Percentiles rank a stretch among this genome's conserved stretches.
Conservation (phyloP, 352 stramenopile genomes). For the Blastocystis sp. region DNA sequence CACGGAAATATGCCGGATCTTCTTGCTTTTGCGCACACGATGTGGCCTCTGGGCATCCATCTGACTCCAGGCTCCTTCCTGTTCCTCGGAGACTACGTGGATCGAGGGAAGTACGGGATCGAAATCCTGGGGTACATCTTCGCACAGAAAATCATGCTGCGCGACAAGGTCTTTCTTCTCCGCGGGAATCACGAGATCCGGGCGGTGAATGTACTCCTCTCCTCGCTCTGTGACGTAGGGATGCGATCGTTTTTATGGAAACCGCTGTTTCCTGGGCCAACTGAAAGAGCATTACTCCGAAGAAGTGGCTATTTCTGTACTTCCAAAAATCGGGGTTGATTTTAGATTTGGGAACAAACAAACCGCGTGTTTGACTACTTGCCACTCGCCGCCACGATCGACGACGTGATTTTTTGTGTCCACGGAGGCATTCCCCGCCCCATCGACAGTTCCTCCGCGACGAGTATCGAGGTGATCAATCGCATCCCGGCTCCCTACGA, state of each 20-base stretch:
- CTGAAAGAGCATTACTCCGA: slow-evolving; percentile 75
- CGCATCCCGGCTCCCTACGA: background rate
- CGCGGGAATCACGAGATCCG: slow-evolving; percentile 65
- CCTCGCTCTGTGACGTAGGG: background rate
- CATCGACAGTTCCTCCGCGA: background rate
- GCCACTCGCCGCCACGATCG: slow-evolving; percentile 77
- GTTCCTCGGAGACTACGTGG: slow-evolving; percentile 67
- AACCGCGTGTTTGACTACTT: slow-evolving; percentile 84
- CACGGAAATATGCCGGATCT: slow-evolving; percentile 85
- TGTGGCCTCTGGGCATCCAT: slow-evolving; percentile 86
- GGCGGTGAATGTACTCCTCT: slow-evolving; percentile 65
- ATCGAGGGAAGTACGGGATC: slow-evolving; percentile 63
- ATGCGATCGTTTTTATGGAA: slow-evolving; percentile 76
- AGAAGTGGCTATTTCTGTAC: slow-evolving; percentile 70
- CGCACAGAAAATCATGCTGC: slow-evolving; percentile 63
- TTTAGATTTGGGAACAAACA: slow-evolving; percentile 75
- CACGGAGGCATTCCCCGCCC: slow-evolving; percentile 78
- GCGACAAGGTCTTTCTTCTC: slow-evolving; percentile 65
- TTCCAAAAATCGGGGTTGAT: background rate
- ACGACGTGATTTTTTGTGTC: slow-evolving; percentile 86
- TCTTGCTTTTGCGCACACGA: slow-evolving; percentile 86
- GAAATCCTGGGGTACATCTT: slow-evolving; percentile 65
- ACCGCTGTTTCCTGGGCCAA: slow-evolving; percentile 76
- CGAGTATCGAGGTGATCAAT: background rate
- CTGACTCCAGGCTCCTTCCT: slow-evolving; percentile 87